phyloP scores from a whole-genome alignment of 163 green algal genomes.

The Chloromonas sp. region DNA sequence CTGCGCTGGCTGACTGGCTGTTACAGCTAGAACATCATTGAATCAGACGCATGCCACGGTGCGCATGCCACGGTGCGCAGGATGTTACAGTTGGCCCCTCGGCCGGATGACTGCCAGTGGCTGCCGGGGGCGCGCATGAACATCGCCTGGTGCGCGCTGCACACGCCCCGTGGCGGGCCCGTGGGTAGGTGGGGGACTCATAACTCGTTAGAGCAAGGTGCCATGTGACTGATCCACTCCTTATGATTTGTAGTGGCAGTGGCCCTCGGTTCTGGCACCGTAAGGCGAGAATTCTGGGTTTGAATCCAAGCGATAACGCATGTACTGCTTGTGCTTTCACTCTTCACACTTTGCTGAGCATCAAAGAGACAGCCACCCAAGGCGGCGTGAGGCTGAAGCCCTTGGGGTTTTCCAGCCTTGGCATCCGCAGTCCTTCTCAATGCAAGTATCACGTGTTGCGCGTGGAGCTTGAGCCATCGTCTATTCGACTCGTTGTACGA shows the following conservation, averaged over 20 bases:
- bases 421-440: background rate
- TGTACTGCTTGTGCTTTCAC: no score
- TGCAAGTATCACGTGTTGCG: background rate
- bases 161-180: slow-evolving; percentile 11
- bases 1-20: background rate
- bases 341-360: no score
- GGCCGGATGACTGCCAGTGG: slow-evolving; percentile 38
- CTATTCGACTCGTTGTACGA: no score
- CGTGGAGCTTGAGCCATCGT: no score
- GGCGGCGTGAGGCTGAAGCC: no score
- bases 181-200: background rate
- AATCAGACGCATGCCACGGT: background rate
- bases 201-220: no score
- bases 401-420: background rate
- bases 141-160: slow-evolving; percentile 61
- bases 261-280: no score
- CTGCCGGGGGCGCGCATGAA: slow-evolving; percentile 75
- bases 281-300: no score
- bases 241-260: no score
- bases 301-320: no score
- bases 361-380: no score
- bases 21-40: background rate
- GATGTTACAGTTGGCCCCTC: background rate
- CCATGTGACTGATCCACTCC: no score
- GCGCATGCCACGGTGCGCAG: background rate